Evolutionary conservation across 1,284 basidiomycete genomes (phyloP).

Genomic region (Trichosporon ovoides): DNA sequence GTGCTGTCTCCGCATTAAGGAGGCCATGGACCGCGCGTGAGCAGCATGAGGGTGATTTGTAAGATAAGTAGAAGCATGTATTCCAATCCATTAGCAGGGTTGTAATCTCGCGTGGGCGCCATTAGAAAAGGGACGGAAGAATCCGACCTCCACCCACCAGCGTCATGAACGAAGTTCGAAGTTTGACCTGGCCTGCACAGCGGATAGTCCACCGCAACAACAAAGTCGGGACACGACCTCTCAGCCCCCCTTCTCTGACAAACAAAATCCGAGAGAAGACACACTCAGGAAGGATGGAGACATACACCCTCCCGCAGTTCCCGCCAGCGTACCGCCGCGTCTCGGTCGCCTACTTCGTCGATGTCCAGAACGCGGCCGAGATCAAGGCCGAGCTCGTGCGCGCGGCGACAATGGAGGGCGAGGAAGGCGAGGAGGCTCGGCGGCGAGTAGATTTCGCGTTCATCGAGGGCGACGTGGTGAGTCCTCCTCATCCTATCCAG

Average conservation of each 20-base stretch:
- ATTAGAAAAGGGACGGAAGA: neutral
- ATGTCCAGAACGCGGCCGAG: conserved; percentile 60
- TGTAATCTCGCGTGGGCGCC: neutral
- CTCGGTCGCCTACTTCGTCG: conserved; percentile 62
- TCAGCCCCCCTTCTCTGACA: too few species aligned
- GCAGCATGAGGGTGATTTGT: neutral
- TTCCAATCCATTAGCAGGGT: too few species aligned
- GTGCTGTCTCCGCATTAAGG: conserved; percentile 71
- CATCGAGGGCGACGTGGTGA: conserved; percentile 63
- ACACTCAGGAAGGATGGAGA: conserved; percentile 48
- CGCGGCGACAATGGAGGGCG: conserved; percentile 59
- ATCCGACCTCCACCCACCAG: neutral
- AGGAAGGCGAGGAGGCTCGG: conserved; percentile 63
- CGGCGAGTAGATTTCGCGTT: conserved; percentile 79
- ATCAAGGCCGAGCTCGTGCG: conserved; percentile 63
- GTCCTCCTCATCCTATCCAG: too few species aligned
- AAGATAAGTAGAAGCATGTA: conserved; percentile 3
- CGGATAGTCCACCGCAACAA: neutral
- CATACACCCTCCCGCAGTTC: conserved; percentile 44
- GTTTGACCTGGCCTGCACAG: too few species aligned
- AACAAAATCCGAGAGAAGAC: too few species aligned
- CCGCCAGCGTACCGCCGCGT: conserved; percentile 44
- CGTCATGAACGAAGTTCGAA: neutral
- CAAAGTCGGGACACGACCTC: neutral
- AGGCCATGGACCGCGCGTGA: conserved; percentile 50